A percentile compares a stretch with the other conserved stretches of the same genome.
Evolutionary conservation across 164 flowering plant genomes (phyloP).

Genomic region (Dillenia suffruticosa): DNA sequence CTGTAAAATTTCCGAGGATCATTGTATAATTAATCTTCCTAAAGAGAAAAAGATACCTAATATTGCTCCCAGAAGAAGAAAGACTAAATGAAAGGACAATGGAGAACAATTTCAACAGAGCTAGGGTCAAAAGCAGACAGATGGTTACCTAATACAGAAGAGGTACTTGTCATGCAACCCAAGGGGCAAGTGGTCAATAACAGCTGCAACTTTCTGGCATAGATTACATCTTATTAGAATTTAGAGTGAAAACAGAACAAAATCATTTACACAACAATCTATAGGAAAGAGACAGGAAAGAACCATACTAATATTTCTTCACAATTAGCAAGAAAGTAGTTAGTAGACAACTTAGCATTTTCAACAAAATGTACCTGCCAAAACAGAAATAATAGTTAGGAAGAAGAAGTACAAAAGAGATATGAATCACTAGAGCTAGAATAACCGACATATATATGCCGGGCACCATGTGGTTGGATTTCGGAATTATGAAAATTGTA

Average conservation of each 20-base stretch:
- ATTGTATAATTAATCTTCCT: neutral
- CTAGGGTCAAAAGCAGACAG: neutral
- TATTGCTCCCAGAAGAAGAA: neutral
- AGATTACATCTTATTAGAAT: conserved; percentile 8
- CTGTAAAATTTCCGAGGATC: no score
- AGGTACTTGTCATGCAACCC: conserved; percentile 79
- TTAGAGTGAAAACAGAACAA: neutral
- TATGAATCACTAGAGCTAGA: no score
- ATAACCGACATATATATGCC: no score
- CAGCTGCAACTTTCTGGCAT: conserved; percentile 80
- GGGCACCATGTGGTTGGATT: no score
- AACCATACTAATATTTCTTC: conserved; percentile 77
- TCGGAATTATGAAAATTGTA: no score
- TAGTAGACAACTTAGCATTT: conserved; percentile 74
- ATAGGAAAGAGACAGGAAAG: conserved; percentile 9
- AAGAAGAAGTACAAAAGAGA: neutral
- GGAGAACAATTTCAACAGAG: neutral
- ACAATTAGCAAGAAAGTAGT: conserved; percentile 72
- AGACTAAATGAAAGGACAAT: neutral
- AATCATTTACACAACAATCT: neutral
- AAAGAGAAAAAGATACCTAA: neutral
- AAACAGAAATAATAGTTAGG: neutral
- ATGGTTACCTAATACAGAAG: conserved; percentile 72
- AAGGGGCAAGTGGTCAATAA: conserved; percentile 81
- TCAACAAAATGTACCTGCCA: conserved; percentile 74